These are phyloP conservation scores for Chenopodium album DNA, from an alignment of 148 eudicot species.

Conservation along the genomic window DNA sequence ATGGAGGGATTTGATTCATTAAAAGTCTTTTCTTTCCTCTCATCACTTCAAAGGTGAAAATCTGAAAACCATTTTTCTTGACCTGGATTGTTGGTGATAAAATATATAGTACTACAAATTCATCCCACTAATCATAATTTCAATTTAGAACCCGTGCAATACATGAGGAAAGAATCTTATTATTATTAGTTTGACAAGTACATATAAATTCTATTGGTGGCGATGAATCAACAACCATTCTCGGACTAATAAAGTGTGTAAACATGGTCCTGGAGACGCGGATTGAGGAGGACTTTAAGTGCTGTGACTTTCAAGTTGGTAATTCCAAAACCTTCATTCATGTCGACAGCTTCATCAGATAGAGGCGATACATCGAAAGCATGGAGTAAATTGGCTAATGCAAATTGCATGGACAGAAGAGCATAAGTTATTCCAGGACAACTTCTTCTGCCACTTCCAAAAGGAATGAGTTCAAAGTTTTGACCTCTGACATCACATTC, in stretches of 20 bases:
- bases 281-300: slow-evolving; percentile 12
- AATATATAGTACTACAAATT: too few species aligned
- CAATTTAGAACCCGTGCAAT: too few species aligned
- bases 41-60: too few species aligned
- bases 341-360: slow-evolving; percentile 16
- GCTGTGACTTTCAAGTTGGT: slow-evolving; percentile 13
- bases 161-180: too few species aligned
- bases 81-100: too few species aligned
- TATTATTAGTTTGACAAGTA: too few species aligned
- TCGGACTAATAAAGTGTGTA: not conserved
- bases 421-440: slow-evolving; percentile 30
- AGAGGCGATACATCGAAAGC: slow-evolving; percentile 21
- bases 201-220: not conserved
- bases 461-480: slow-evolving; percentile 17
- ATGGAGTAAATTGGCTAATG: slow-evolving; percentile 26
- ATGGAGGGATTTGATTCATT: too few species aligned
- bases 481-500: slow-evolving; percentile 23
- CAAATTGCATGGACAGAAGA: slow-evolving; percentile 11
- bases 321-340: slow-evolving; percentile 6
- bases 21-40: too few species aligned
- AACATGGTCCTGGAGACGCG: not conserved
- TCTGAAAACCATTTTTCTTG: too few species aligned
- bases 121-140: too few species aligned
- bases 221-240: not conserved
- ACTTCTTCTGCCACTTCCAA: slow-evolving; percentile 21